Evolutionary conservation across 1,139 yeast genomes (phyloP).

Genomic region (Candida neerlandica): DNA sequence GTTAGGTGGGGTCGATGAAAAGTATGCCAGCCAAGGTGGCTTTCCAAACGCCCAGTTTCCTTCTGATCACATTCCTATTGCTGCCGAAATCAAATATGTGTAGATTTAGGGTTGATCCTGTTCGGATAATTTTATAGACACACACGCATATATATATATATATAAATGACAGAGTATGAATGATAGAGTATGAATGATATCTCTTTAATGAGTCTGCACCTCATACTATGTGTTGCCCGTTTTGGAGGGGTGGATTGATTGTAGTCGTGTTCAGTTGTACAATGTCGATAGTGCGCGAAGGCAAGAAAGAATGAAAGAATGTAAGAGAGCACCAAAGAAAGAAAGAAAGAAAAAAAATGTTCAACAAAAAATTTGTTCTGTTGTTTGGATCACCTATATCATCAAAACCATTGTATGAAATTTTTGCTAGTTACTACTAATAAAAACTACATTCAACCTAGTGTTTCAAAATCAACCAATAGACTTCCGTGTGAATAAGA

Average conservation of each 20-base stretch:
- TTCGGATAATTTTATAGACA: not conserved
- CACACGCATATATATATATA: not conserved
- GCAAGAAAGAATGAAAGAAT: not conserved
- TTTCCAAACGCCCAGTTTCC: constrained; percentile 47
- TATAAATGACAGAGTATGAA: not conserved
- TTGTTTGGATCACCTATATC: not conserved
- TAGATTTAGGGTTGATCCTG: not conserved
- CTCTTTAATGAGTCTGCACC: not conserved
- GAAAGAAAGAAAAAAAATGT: not conserved
- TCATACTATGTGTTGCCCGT: not conserved
- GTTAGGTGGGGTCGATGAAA: constrained; percentile 25
- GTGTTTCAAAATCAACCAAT: not conserved
- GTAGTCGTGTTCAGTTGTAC: not conserved
- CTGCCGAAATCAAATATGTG: constrained; percentile 17
- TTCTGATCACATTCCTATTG: constrained; percentile 45
- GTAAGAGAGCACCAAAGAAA: not conserved
- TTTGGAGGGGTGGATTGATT: too few relatives aligned
- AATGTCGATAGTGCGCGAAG: not conserved
- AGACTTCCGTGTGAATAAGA: constrained; percentile 2
- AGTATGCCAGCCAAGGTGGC: constrained; percentile 25
- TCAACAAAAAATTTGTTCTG: constrained; percentile 6
- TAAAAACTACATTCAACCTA: not conserved
- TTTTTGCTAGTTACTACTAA: constrained; percentile 1
- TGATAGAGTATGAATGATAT: not conserved
- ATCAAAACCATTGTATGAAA: constrained; percentile 1